Evolutionary conservation across 179 eudicot genomes (phyloP), one percentile per base, ranked within the genome.

Genomic region (Patellifolia procumbens): DNA sequence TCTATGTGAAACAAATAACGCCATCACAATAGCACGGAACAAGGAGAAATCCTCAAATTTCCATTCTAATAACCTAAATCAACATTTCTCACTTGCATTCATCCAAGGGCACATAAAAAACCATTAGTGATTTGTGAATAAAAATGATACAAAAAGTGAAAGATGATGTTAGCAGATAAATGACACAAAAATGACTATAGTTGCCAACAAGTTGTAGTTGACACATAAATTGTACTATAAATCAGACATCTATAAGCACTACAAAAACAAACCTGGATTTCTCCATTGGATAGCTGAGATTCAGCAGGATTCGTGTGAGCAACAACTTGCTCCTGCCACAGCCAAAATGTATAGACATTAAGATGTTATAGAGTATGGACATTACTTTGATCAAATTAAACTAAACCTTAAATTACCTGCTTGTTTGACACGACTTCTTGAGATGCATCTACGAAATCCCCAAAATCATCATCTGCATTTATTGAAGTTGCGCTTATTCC

Each of bases 371-470:
- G 31, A 64, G 22, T 20, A 60, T 48, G 5, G 3, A 52, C 20
- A 55, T 55, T 10, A 42, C 53, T 3, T 29, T 39, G 66, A 71
- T 15, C 19, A 2, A 69, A 48, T 48, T n/a, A 13, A 48, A 49
- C 28, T n/a, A 66, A 74, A 76, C 19, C 29, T 73, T 26, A 24
- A 69, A 55, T 76, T 52, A 89, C 96, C 93, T 88, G 81, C 34
- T 76, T 63, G 65, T 74, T 81, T 32, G 78, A 66, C 67, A 62
- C 91, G 79, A 74, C 52, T 61, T 80, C 86, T 73, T 83, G 76
- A 59, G 83, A 64, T 67, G 91, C 94, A 71, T 83, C 86, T 52
- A 85, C 34, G 58, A 93, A 93, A 37, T 91, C 89, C 65, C 94
- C 96, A 86, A 88, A 88, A 52, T 88, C 96, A 74, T 88, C 89